Percentiles rank a stretch among this genome's conserved stretches.
phyloP scores from a whole-genome alignment of 2,329 filamentous ascomycete species.

The Fusarium lyarnte region DNA sequence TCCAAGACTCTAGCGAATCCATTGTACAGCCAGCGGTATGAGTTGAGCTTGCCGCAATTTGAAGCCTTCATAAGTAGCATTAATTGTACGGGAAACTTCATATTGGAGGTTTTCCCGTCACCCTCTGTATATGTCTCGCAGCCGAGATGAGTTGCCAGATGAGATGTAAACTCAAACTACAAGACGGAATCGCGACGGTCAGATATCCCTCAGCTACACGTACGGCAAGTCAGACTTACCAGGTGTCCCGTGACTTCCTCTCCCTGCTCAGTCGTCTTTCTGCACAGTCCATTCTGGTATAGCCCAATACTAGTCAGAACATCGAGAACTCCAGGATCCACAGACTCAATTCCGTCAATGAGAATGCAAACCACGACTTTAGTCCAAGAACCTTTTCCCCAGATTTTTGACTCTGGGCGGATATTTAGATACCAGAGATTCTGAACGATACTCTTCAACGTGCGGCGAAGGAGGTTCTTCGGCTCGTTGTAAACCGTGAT shows the following conservation, averaged over 20 bases:
- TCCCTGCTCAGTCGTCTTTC: conserved; percentile 62
- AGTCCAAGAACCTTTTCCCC: conserved; percentile 98
- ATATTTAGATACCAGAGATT: conserved; percentile 98
- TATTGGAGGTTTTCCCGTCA: no score
- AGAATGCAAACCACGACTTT: conserved; percentile 97
- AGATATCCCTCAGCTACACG: not conserved
- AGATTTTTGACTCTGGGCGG: conserved; percentile 96
- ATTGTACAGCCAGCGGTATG: not conserved
- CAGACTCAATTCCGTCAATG: conserved; percentile 96
- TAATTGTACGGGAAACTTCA: not conserved
- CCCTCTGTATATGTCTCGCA: not conserved
- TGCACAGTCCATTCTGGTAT: conserved; percentile 97
- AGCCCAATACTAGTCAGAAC: conserved; percentile 91
- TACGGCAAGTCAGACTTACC: not conserved
- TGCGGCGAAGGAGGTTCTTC: conserved; percentile 92
- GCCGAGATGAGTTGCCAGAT: not conserved
- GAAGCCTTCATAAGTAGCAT: not conserved
- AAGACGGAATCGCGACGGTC: accelerated
- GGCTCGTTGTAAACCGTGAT: conserved; percentile 99
- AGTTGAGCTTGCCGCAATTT: conserved; percentile 5
- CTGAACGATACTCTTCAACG: conserved; percentile 95
- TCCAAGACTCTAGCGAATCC: not conserved
- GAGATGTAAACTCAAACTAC: not conserved
- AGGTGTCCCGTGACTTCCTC: not conserved
- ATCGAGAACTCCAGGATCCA: conserved; percentile 92